Evolutionary conservation across 208 protist genomes (phyloP), one percentile per base, ranked within the genome.

Genomic region (Crithidia fasciculata): DNA sequence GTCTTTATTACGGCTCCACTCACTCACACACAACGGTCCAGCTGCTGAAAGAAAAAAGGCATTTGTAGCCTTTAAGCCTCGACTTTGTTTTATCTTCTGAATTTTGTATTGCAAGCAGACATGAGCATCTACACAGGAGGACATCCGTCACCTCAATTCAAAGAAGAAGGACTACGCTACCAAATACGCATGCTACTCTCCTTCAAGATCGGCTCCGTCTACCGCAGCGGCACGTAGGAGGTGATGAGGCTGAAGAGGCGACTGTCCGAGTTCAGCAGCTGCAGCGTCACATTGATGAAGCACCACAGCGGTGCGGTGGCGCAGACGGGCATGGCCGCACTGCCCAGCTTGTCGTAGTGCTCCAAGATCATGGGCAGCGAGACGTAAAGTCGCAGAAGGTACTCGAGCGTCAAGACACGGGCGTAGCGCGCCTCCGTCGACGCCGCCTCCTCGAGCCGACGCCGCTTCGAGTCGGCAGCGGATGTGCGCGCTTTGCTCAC

Each of bases 271-370:
- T 79, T 83, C 56, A 95, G 67, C 47, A 92, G 60, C 39, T 81
- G 49, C 53, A 96, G 73, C 16, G 85, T 76, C 15, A 70, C 74
- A 54, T 90, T 88, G 16, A 91, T 81, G 54, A 93, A 92, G 61
- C 75, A 72, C 82, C 86, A 94, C 18, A 96, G 74, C 2, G 87
- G 85, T 41, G 81, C 70, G 28, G 86, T 80, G 15, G 86, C 85
- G 69, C 81, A 85, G 15, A 60, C 16, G 0, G 91, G 91, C 74
- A 94, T 89, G 5, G 67, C 37, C 19, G 69, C 75, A n/a, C 82
- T 89, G 36, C 89, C 82, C 3, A 96, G 77, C 40, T 88, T 91
- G 80, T 94, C 82, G 76, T 96, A 96, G 71, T 96, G 91, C 28
- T 83, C 84, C 2, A 96, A 55, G 41, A 96, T 84, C 41, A 78